Evolutionary conservation across 1,284 basidiomycete genomes (phyloP).

Genomic region (Austroboletus niveus): DNA sequence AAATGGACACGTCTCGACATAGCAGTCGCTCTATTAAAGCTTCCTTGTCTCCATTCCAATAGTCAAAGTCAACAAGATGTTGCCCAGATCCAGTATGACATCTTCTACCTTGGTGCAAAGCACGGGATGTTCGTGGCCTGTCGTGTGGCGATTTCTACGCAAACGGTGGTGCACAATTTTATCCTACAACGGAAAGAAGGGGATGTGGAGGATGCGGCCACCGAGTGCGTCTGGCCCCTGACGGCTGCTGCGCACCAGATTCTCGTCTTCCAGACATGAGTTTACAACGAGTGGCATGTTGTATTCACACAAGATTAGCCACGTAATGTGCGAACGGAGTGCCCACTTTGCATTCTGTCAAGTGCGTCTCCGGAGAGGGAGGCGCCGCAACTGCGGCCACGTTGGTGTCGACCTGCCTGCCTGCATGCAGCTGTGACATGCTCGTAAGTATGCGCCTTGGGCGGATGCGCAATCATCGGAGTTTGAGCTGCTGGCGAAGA

Average conservation of each 20-base stretch:
- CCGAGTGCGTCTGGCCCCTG: constrained; percentile 29
- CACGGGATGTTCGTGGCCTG: constrained; percentile 31
- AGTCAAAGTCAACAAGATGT: not conserved
- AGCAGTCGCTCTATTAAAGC: constrained; percentile 18
- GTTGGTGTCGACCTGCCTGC: not conserved
- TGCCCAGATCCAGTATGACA: constrained; percentile 29
- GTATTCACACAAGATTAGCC: not conserved
- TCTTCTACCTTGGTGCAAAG: constrained; percentile 27
- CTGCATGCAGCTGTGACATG: constrained; percentile 4
- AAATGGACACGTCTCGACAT: constrained; percentile 28
- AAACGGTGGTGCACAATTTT: constrained; percentile 29
- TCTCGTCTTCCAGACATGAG: constrained; percentile 25
- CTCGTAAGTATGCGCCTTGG: not conserved
- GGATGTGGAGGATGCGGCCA: constrained; percentile 27
- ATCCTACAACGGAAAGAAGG: constrained; percentile 30
- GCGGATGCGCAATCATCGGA: not conserved
- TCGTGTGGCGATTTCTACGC: constrained; percentile 13
- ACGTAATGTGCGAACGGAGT: not conserved
- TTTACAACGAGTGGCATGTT: not conserved
- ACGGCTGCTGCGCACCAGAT: constrained; percentile 31
- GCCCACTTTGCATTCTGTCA: not conserved
- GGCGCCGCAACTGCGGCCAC: not conserved
- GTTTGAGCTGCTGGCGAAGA: constrained; percentile 15
- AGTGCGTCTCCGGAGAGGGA: not conserved
- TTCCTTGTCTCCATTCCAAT: constrained; percentile 25